Evolutionary conservation across 2,329 filamentous ascomycete genomes (phyloP), one percentile per base, ranked within the genome.

Genomic region (Ciborinia camelliae): DNA sequence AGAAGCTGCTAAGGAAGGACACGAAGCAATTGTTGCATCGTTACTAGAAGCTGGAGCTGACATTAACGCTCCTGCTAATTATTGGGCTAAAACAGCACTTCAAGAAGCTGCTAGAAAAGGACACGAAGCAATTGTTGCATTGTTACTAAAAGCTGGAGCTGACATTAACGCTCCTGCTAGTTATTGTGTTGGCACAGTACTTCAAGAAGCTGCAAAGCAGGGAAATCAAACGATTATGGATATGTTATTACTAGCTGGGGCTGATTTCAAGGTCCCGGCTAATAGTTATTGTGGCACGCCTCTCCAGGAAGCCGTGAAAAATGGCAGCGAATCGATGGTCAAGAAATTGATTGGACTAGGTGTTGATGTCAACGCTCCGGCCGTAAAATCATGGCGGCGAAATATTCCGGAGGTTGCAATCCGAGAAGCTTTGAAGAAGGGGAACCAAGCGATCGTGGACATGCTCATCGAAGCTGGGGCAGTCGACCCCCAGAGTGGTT

Each of bases 41-140:
- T 73, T 80, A 6, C 65, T 80, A 30, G 70, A 72, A 3, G 66
- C 64, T 1, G 78, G 78, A 15, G 78, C 77, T 8, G 66, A 79
- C 18, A 63, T 79, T 18, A 74, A 80, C 60, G 73, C 74, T 23
- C 32, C 66, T 2, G 15, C 0, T 28, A n/a, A 14, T n/a, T 0
- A 2, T 20, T 3, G 1, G 23, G 77, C 66, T 66, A 75, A 75
- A 0, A 64, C 69, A 15, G 66, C 68, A 48, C 73, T 80, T 9
- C 66, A 79, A 52, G 71, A 73, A 2, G 67, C 65, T 3, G 10
- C 12, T 2, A 10, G 10, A 23, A 26, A 4, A 10, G n/a, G n/a
- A 2, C 3, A 12, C 5, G 10, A 9, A 26, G 18, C 3, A 45
- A 45, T 45, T 8, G 20, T 45, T n/a, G 9, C 5, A 20, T 9